Percentiles rank a stretch among this genome's conserved stretches.
Evolutionary conservation across 2,329 filamentous ascomycete genomes (phyloP).

Genomic region (Lecanicillium sp.): DNA sequence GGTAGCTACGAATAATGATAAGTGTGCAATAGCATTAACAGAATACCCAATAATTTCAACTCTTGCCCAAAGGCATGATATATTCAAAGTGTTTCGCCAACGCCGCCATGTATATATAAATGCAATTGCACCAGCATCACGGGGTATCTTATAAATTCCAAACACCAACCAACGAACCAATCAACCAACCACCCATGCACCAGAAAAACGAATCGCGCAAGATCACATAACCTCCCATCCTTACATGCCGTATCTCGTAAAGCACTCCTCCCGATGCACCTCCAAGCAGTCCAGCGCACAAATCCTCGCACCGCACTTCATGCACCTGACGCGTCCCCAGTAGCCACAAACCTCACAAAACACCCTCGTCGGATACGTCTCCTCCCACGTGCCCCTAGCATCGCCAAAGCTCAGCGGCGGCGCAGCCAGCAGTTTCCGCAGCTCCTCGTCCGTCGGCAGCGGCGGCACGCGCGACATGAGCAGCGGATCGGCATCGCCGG

Average conservation of each 20-base stretch:
- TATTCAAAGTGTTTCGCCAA: not conserved
- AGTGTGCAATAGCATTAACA: not conserved
- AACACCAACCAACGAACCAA: constrained; percentile 14
- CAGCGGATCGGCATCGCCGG: constrained; percentile 47
- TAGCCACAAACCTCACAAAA: constrained; percentile 80
- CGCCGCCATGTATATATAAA: not conserved
- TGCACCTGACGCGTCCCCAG: constrained; percentile 68
- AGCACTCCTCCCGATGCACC: constrained; percentile 62
- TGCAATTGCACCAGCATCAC: constrained; percentile 6
- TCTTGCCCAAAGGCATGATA: no score
- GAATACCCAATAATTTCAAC: no score
- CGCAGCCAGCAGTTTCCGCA: constrained; percentile 53
- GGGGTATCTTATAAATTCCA: constrained; percentile 18
- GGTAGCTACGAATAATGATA: not conserved
- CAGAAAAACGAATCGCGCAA: no score
- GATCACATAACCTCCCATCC: not conserved
- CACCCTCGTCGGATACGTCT: constrained; percentile 46
- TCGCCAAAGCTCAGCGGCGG: constrained; percentile 63
- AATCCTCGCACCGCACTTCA: constrained; percentile 70
- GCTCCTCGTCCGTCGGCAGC: constrained; percentile 50
- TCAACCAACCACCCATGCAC: constrained; percentile 1
- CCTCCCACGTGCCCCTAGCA: constrained; percentile 40
- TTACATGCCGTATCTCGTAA: constrained; percentile 52
- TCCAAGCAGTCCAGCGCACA: constrained; percentile 70
- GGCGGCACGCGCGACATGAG: constrained; percentile 50